Evolutionary conservation across 352 stramenopile species (phyloP).

Genomic region (Phytophthora agathidicida): DNA sequence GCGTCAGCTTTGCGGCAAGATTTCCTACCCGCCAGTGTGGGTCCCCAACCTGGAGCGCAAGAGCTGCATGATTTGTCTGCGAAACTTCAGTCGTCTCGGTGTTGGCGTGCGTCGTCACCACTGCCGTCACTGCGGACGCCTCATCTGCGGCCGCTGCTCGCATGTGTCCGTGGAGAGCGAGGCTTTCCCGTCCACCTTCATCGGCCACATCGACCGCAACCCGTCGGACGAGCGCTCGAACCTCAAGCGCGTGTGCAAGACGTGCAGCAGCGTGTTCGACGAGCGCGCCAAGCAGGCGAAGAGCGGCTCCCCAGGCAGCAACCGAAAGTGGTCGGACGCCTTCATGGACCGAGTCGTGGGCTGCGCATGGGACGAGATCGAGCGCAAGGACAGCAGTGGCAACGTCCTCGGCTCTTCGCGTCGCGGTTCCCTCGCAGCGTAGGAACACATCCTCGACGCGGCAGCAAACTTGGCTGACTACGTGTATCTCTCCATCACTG

Average conservation of each 20-base stretch:
- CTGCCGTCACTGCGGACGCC: constrained; percentile 83
- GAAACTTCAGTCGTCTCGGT: constrained; percentile 66
- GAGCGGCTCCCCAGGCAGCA: constrained; percentile 16
- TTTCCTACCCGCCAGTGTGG: constrained; percentile 84
- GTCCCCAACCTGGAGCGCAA: constrained; percentile 73
- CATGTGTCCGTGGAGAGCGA: constrained; percentile 74
- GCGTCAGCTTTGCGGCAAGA: constrained; percentile 76
- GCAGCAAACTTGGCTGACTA: constrained; percentile 9
- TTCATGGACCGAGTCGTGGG: constrained; percentile 72
- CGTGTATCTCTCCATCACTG: constrained; percentile 19
- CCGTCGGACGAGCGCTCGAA: constrained; percentile 48
- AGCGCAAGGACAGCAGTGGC: constrained; percentile 35
- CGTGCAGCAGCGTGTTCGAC: constrained; percentile 76
- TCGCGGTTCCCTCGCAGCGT: constrained; percentile 41
- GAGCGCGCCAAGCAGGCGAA: constrained; percentile 61
- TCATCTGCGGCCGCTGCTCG: constrained; percentile 83
- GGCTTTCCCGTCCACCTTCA: constrained; percentile 73
- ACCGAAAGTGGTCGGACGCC: constrained; percentile 56
- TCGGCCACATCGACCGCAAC: constrained; percentile 43
- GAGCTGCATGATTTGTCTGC: constrained; percentile 83
- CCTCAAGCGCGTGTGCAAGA: constrained; percentile 80
- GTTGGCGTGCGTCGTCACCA: constrained; percentile 82
- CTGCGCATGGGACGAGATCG: constrained; percentile 69
- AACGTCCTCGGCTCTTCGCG: constrained; percentile 35
- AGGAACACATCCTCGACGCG: constrained; percentile 13